Evolutionary conservation across 352 stramenopile genomes (phyloP).

Genomic region (Labyrinthula sp.): DNA sequence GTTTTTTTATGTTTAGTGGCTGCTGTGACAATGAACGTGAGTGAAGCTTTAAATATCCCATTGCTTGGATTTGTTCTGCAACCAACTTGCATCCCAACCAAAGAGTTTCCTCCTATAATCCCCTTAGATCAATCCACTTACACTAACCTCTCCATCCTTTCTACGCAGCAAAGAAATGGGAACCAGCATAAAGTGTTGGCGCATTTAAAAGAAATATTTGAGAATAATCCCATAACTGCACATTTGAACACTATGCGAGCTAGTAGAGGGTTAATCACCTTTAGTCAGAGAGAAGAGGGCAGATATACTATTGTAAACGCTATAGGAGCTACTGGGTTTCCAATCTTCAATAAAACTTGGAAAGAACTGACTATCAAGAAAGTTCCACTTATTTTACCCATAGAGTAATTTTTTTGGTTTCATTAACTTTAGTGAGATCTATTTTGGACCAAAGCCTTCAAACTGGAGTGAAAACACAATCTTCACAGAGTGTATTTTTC

Average conservation of each 20-base stretch:
- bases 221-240: conserved; percentile 15
- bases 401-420: too few species aligned
- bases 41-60: conserved; percentile 15
- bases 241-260: conserved; percentile 4
- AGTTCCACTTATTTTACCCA: conserved; percentile 18
- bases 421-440: too few species aligned
- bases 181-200: conserved; percentile 9
- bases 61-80: conserved; percentile 21
- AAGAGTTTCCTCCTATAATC: conserved; percentile 16
- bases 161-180: too few species aligned
- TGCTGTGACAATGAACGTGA: conserved; percentile 19
- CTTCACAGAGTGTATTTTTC: conserved; percentile 26
- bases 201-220: conserved; percentile 7
- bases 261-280: conserved; percentile 13
- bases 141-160: too few species aligned
- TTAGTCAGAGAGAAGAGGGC: too few species aligned
- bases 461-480: conserved; percentile 12
- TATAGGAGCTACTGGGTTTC: neutral
- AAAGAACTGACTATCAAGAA: conserved; percentile 25
- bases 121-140: too few species aligned
- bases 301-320: too few species aligned
- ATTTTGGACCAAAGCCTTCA: conserved; percentile 5
- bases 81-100: conserved; percentile 20
- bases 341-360: conserved; percentile 14
- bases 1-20: too few species aligned